Conservation (phyloP, 179 eudicot genomes). For the Spinacia oleracea region DNA sequence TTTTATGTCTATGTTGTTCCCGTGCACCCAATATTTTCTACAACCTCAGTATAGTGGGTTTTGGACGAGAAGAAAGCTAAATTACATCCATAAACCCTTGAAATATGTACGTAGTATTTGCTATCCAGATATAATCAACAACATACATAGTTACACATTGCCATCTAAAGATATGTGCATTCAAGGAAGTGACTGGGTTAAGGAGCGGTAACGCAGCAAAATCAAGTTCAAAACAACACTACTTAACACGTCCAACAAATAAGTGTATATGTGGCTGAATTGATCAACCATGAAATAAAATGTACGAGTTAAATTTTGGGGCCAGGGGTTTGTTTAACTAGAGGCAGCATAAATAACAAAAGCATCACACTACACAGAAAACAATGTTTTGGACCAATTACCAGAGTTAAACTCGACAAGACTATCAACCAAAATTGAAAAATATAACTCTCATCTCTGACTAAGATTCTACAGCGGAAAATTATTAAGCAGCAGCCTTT, state of each 20-base stretch:
- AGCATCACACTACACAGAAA: conserved; percentile 19
- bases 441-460: conserved; percentile 5
- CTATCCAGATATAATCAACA: no score
- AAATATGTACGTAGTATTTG: conserved; percentile 3
- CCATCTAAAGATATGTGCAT: no score
- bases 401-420: conserved; percentile 18
- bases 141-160: no score
- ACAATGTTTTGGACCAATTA: conserved; percentile 14
- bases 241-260: not conserved
- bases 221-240: no score
- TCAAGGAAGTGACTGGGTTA: no score
- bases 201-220: no score
- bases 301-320: not conserved
- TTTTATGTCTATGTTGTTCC: no score
- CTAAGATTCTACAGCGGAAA: conserved; percentile 15
- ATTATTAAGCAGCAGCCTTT: conserved; percentile 56
- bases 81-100: not conserved
- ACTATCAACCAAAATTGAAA: conserved; percentile 1
- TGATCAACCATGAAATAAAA: not conserved
- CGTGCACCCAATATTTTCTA: no score
- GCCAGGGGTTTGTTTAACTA: not conserved
- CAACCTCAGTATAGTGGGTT: not conserved
- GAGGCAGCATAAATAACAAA: conserved; percentile 3
- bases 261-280: not conserved
- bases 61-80: not conserved